Conservation (phyloP, 345 rosid genomes). For the Durio zibethinus region DNA sequence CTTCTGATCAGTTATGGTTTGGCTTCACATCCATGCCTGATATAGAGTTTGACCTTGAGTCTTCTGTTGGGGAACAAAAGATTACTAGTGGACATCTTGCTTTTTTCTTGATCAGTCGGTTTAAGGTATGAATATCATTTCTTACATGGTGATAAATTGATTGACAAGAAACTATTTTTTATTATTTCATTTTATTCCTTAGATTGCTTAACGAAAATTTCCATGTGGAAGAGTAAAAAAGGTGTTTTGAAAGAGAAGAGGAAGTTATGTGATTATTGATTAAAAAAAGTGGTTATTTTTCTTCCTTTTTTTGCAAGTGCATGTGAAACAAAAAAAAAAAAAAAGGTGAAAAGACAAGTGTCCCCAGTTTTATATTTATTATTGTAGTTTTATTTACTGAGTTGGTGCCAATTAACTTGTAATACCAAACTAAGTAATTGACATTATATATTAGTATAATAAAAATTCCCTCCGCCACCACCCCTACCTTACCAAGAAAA, state of each 20-base stretch:
- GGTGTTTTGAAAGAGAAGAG: not conserved
- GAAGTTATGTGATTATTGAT: not conserved
- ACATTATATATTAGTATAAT: not conserved
- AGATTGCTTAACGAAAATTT: not conserved
- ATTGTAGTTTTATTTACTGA: not conserved
- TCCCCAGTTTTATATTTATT: not conserved
- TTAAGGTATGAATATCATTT: conserved; percentile 56
- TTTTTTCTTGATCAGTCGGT: conserved; percentile 61
- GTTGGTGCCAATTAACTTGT: not conserved
- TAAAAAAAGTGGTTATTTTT: not conserved
- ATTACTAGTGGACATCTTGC: conserved; percentile 67
- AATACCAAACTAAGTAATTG: not conserved
- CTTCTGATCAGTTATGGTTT: conserved; percentile 92
- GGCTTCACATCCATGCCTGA: conserved; percentile 91
- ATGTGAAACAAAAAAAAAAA: too few relatives aligned
- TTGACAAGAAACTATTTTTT: not conserved
- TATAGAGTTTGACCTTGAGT: conserved; percentile 67
- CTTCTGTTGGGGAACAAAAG: conserved; percentile 87
- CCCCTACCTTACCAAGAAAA: not conserved
- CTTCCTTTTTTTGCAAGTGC: too few relatives aligned
- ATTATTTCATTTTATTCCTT: not conserved
- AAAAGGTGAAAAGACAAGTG: too few relatives aligned
- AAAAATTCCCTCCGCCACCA: not conserved
- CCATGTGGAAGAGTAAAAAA: not conserved
- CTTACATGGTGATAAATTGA: not conserved